A percentile compares a stretch with the other conserved stretches of the same genome.
phyloP scores from a whole-genome alignment of 805 yeast genomes.

The Schwanniomyces vanrijiae region DNA sequence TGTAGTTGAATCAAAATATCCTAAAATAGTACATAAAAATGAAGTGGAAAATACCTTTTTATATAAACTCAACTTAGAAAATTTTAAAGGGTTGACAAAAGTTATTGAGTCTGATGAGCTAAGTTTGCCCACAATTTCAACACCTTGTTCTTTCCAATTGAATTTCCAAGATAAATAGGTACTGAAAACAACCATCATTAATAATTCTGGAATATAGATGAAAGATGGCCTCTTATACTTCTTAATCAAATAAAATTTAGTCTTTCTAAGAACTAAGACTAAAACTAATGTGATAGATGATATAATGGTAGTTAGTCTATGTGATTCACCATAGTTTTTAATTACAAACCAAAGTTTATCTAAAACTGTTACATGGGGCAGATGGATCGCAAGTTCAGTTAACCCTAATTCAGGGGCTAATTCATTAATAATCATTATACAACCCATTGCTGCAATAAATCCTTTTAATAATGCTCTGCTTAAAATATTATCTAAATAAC shows the following conservation, averaged over 20 bases:
- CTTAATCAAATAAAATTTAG: conserved; percentile 17
- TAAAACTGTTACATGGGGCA: conserved; percentile 23
- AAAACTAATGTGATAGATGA: conserved; percentile 19
- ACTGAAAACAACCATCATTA: conserved; percentile 29
- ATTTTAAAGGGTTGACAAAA: conserved; percentile 22
- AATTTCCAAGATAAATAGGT: conserved; percentile 23
- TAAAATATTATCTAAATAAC: conserved; percentile 77
- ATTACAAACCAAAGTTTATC: conserved; percentile 18
- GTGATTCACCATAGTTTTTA: conserved; percentile 9
- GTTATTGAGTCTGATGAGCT: conserved; percentile 2
- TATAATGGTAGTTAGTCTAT: conserved; percentile 15
- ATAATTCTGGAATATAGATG: conserved; percentile 31
- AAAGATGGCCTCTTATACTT: conserved; percentile 15
- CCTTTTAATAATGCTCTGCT: conserved; percentile 79
- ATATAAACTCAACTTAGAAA: conserved; percentile 17
- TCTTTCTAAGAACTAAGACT: conserved; percentile 19
- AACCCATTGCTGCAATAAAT: conserved; percentile 81
- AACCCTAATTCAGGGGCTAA: conserved; percentile 49
- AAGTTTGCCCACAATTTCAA: conserved; percentile 30
- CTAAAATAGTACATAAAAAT: conserved; percentile 32
- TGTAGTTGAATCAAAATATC: conserved; percentile 36
- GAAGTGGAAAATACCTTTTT: conserved; percentile 27
- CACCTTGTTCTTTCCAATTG: conserved; percentile 26
- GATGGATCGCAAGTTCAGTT: conserved; percentile 13
- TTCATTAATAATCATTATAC: conserved; percentile 67